These are phyloP conservation scores for Postia placenta DNA, from an alignment of 768 basidiomycete species.

Conservation along the genomic window DNA sequence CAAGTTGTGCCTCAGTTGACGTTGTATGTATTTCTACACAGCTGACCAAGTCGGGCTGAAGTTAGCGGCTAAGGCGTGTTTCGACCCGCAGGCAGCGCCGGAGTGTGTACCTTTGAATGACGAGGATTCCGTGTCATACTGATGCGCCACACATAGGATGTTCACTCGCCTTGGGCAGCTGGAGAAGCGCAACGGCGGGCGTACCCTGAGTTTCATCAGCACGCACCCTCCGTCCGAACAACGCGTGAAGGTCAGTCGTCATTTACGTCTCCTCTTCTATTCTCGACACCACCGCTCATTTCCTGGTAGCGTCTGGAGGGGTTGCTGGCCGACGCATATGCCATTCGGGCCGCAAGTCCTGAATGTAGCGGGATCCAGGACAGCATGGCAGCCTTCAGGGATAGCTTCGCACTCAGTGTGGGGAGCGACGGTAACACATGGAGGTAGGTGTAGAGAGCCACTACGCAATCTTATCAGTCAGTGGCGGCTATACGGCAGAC, in stretches of 20 bases:
- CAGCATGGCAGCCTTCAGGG: slow-evolving; percentile 17
- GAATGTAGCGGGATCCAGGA: slow-evolving; percentile 35
- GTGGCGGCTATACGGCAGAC: too few relatives aligned
- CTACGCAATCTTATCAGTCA: too few relatives aligned
- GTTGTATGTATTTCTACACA: slow-evolving; percentile 20
- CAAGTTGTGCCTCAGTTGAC: neutral
- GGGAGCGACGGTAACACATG: neutral
- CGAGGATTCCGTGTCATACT: too few relatives aligned
- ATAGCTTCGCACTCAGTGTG: slow-evolving; percentile 3
- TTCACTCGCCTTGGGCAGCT: slow-evolving; percentile 59
- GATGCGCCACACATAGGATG: too few relatives aligned
- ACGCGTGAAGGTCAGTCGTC: slow-evolving; percentile 57
- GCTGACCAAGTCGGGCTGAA: slow-evolving; percentile 84
- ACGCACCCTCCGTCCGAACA: slow-evolving; percentile 78
- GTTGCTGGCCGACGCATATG: slow-evolving; percentile 51
- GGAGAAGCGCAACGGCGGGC: slow-evolving; percentile 35
- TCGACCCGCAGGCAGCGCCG: slow-evolving; percentile 71
- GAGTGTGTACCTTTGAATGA: too few relatives aligned
- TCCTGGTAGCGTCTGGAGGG: slow-evolving; percentile 36
- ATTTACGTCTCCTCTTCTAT: neutral
- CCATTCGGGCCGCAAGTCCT: slow-evolving; percentile 48
- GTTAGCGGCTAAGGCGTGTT: slow-evolving; percentile 82
- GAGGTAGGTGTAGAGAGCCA: neutral
- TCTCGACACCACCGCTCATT: neutral
- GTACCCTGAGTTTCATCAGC: slow-evolving; percentile 52